Conservation (phyloP, 2,329 filamentous ascomycete genomes). For the Incumbomyces delicatus region DNA sequence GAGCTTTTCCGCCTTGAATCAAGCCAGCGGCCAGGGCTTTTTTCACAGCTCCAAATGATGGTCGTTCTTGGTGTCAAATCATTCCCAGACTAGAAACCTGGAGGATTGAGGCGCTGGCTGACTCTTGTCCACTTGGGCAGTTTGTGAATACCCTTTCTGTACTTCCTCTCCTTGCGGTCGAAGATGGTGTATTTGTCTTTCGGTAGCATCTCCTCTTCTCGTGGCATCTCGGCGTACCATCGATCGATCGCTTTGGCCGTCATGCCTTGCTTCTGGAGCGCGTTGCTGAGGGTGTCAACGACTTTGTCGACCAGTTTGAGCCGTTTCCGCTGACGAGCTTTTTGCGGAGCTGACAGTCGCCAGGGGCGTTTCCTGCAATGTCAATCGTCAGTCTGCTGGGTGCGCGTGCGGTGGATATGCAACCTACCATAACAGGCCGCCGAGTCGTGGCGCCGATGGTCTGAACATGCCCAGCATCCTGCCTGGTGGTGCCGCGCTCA, state of each 20-base stretch:
- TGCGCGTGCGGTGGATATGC: background rate
- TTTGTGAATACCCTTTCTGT: slow-evolving; percentile 94
- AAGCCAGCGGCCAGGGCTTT: no score
- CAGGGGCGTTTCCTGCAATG: slow-evolving; percentile 78
- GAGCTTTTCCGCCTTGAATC: no score
- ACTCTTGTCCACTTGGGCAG: slow-evolving; percentile 90
- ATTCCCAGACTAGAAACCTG: slow-evolving; percentile 57
- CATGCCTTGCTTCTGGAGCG: slow-evolving; percentile 62
- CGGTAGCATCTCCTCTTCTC: slow-evolving; percentile 88
- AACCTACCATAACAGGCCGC: slow-evolving; percentile 71
- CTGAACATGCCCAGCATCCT: slow-evolving; percentile 60
- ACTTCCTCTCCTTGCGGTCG: slow-evolving; percentile 88
- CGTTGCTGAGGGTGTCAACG: slow-evolving; percentile 71
- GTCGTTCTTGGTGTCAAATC: no score
- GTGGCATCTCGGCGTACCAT: slow-evolving; percentile 95
- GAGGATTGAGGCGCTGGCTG: slow-evolving; percentile 85
- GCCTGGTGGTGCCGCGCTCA: background rate
- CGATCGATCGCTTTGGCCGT: slow-evolving; percentile 67
- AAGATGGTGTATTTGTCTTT: slow-evolving; percentile 98
- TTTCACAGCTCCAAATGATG: no score
- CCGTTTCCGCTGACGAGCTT: slow-evolving; percentile 73
- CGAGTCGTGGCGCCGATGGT: slow-evolving; percentile 63
- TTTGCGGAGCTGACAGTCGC: slow-evolving; percentile 86
- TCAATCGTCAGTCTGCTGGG: background rate
- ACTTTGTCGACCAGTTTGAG: slow-evolving; percentile 77